A percentile compares a stretch with the other conserved stretches of the same genome.
These are phyloP conservation scores for Sporothrix inflata DNA, from an alignment of 2,329 filamentous ascomycete genomes.

Conservation along the genomic window DNA sequence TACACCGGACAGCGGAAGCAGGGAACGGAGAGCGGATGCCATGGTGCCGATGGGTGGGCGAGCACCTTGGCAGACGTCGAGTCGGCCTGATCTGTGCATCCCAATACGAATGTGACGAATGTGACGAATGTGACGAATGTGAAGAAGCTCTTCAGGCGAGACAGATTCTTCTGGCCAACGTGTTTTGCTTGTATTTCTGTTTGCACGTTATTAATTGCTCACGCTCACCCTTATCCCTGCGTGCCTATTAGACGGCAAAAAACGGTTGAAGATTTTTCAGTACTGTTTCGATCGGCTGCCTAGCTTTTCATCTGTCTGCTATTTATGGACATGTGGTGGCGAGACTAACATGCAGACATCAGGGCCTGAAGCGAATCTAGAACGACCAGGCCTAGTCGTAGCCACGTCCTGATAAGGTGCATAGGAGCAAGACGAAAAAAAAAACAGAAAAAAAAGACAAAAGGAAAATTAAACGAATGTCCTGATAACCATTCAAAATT, in stretches of 20 bases:
- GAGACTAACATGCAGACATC: neutral
- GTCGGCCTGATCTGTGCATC: neutral
- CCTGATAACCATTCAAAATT: too few relatives aligned
- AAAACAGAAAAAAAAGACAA: neutral
- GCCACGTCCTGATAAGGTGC: neutral
- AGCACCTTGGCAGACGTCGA: slow-evolving; percentile 4
- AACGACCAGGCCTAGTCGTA: neutral
- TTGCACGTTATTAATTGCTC: neutral
- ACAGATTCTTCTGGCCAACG: too few relatives aligned
- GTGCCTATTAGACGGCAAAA: neutral
- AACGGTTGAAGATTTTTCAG: slow-evolving; percentile 1
- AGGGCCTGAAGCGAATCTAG: neutral
- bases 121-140: neutral
- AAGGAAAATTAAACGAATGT: too few relatives aligned
- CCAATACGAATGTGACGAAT: neutral
- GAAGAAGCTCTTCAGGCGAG: too few relatives aligned
- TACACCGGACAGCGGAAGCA: slow-evolving; percentile 3
- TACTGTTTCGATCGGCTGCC: too few relatives aligned
- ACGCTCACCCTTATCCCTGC: neutral
- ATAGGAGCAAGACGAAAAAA: neutral
- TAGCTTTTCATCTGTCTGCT: neutral
- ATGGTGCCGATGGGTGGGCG: neutral
- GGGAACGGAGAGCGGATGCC: slow-evolving; percentile 7
- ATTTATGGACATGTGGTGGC: slow-evolving; percentile 19
- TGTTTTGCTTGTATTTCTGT: too few relatives aligned